Conservation (phyloP, 148 eudicot species). For the Linanthus parryae region DNA sequence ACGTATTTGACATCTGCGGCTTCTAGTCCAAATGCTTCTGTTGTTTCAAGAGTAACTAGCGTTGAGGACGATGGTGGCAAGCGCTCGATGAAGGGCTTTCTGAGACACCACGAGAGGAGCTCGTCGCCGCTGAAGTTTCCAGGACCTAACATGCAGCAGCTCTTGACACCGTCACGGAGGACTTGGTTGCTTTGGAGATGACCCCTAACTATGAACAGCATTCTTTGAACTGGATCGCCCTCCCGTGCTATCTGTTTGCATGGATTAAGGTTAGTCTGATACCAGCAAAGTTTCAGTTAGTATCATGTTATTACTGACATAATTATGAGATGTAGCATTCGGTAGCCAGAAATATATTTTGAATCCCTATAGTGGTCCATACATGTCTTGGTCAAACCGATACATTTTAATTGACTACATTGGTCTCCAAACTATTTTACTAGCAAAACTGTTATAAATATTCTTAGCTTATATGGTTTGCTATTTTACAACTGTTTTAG, state of each 20-base stretch:
- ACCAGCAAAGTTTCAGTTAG: too few species aligned
- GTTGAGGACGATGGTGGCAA: constrained; percentile 86
- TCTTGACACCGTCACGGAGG: constrained; percentile 68
- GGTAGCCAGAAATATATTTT: too few species aligned
- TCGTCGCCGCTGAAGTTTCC: constrained; percentile 96
- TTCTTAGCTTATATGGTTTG: background rate
- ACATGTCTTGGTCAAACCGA: too few species aligned
- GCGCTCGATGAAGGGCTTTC: constrained; percentile 67
- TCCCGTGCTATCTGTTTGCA: constrained; percentile 79
- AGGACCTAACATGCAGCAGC: constrained; percentile 88
- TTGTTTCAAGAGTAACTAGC: constrained; percentile 69
- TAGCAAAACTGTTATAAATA: background rate
- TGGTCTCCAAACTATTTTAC: too few species aligned
- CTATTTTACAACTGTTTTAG: too few species aligned
- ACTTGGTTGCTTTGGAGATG: constrained; percentile 86
- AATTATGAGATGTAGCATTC: too few species aligned
- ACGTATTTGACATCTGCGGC: constrained; percentile 82
- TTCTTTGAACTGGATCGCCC: constrained; percentile 87
- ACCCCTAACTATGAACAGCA: constrained; percentile 85
- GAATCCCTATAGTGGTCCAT: too few species aligned
- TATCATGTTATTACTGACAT: too few species aligned
- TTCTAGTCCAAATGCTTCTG: constrained; percentile 88
- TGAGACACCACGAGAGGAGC: constrained; percentile 84
- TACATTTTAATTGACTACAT: too few species aligned
- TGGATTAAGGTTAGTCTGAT: too few species aligned